Percentiles rank a stretch among this genome's conserved stretches.
Evolutionary conservation across 2,329 filamentous ascomycete species (phyloP).

Genomic region (Mycogone perniciosa): DNA sequence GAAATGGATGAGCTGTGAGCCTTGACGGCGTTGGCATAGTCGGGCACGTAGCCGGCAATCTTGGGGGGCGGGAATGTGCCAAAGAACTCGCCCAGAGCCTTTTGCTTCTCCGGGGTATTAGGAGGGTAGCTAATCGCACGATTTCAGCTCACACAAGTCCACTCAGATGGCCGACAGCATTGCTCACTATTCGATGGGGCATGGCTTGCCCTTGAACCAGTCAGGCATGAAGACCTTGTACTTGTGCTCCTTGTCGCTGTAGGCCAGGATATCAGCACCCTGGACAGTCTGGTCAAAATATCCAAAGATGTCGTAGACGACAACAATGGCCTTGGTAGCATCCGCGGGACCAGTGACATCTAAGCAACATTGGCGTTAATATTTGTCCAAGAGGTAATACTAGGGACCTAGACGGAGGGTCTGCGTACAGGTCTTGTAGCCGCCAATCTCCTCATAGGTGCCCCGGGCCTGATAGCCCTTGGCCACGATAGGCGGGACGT

Average conservation of each 20-base stretch:
- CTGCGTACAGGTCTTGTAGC: constrained; percentile 44
- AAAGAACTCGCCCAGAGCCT: constrained; percentile 54
- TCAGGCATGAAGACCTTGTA: constrained; percentile 90
- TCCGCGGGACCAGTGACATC: constrained; percentile 44
- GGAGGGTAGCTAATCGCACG: constrained; percentile 49
- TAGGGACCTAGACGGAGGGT: background rate
- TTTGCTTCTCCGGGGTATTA: constrained; percentile 56
- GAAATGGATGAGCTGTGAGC: constrained; percentile 48
- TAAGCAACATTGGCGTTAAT: constrained; percentile 7
- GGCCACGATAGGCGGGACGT: constrained; percentile 51
- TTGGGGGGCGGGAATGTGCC: constrained; percentile 41
- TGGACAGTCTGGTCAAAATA: constrained; percentile 65
- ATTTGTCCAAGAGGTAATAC: too few relatives aligned
- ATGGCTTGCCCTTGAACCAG: constrained; percentile 74
- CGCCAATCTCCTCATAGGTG: constrained; percentile 49
- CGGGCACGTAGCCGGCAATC: constrained; percentile 44
- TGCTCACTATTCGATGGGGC: constrained; percentile 43
- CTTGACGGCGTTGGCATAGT: constrained; percentile 48
- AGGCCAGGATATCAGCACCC: constrained; percentile 60
- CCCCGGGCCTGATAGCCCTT: constrained; percentile 51
- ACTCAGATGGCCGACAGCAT: background rate
- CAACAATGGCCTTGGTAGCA: constrained; percentile 52
- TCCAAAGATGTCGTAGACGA: constrained; percentile 63
- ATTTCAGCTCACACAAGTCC: background rate
- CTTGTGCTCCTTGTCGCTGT: constrained; percentile 50